Evolutionary conservation across 495 filamentous ascomycete genomes (phyloP).

Genomic region (Neurospora sublineolata): DNA sequence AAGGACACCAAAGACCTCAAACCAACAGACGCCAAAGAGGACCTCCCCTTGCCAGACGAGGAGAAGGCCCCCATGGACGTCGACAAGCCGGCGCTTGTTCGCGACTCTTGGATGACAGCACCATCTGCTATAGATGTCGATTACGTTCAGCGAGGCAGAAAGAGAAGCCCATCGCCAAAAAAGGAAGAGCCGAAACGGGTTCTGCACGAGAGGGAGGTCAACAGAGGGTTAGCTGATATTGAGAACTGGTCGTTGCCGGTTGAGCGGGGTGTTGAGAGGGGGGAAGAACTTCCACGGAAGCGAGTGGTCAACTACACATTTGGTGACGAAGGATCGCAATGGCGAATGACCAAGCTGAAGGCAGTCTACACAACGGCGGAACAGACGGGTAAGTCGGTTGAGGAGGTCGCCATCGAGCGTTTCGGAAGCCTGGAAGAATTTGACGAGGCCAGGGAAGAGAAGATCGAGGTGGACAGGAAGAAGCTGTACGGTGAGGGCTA

Average conservation of each 20-base stretch:
- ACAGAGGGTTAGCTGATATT: constrained; percentile 50
- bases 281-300: constrained; percentile 34
- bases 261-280: constrained; percentile 22
- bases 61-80: constrained; percentile 24
- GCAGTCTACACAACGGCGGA: constrained; percentile 73
- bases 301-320: constrained; percentile 73
- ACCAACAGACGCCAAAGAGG: constrained; percentile 34
- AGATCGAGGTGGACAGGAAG: constrained; percentile 79
- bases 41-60: constrained; percentile 35
- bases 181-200: constrained; percentile 61
- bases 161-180: constrained; percentile 35
- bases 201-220: constrained; percentile 73
- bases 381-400: constrained; percentile 55
- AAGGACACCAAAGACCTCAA: constrained; percentile 27
- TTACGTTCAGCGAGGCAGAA: constrained; percentile 59
- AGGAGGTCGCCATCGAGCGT: constrained; percentile 70
- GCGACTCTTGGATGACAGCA: constrained; percentile 92
- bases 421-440: constrained; percentile 77
- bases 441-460: constrained; percentile 89
- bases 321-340: constrained; percentile 79
- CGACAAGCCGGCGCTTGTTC: constrained; percentile 13
- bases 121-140: constrained; percentile 74
- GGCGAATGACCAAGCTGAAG: constrained; percentile 91
- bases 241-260: constrained; percentile 10
- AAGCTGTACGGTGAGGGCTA: constrained; percentile 78